These are phyloP conservation scores for Pontederia paniculata DNA, from an alignment of 176 grass and related monocot species.

Conservation along the genomic window DNA sequence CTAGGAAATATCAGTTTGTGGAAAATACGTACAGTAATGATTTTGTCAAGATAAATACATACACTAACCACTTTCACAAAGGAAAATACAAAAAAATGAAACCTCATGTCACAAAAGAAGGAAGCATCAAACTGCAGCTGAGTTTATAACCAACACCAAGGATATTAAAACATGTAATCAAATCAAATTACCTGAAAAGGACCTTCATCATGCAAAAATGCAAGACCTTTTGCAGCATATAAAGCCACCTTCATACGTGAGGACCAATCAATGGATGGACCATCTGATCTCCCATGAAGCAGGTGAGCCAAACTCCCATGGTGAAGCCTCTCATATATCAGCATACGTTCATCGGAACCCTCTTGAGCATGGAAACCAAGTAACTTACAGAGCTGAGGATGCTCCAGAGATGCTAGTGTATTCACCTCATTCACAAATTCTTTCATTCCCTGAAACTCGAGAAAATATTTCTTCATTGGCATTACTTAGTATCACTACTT, in stretches of 20 bases:
- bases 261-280: slow-evolving; percentile 76
- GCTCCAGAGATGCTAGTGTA: slow-evolving; percentile 49
- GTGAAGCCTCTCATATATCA: slow-evolving; percentile 77
- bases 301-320: slow-evolving; percentile 75
- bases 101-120: too few species aligned
- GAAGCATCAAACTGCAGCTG: too few species aligned
- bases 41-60: too few species aligned
- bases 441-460: slow-evolving; percentile 50
- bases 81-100: too few species aligned
- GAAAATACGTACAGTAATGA: too few species aligned
- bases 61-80: too few species aligned
- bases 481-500: not conserved
- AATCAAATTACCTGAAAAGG: slow-evolving; percentile 67
- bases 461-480: not conserved
- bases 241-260: slow-evolving; percentile 80
- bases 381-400: slow-evolving; percentile 79
- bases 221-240: slow-evolving; percentile 67
- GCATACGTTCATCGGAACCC: slow-evolving; percentile 64
- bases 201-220: slow-evolving; percentile 96
- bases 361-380: slow-evolving; percentile 67
- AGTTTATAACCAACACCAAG: too few species aligned
- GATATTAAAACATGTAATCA: too few species aligned
- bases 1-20: too few species aligned
- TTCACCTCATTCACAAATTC: slow-evolving; percentile 73
- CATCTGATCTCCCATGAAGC: slow-evolving; percentile 61